Conservation (phyloP, 176 grass and related monocot species). For the Areca catechu region DNA sequence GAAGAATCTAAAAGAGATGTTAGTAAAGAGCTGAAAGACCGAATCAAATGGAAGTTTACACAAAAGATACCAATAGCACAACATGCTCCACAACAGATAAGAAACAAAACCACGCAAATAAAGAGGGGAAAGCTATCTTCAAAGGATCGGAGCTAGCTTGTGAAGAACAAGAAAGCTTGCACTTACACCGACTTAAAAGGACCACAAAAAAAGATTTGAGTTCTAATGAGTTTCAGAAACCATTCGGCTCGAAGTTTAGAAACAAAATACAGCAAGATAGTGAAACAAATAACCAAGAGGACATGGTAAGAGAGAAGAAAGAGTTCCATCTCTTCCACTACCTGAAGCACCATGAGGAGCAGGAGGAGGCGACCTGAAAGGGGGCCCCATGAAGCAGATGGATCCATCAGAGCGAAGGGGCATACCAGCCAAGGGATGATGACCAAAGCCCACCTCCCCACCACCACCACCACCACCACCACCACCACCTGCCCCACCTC, state of each 20-base stretch:
- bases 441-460: neutral
- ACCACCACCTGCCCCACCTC: neutral
- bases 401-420: slow-evolving; percentile 27
- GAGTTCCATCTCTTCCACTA: neutral
- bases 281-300: neutral
- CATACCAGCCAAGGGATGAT: slow-evolving; percentile 10
- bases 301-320: neutral
- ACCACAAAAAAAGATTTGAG: too few relatives aligned
- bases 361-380: slow-evolving; percentile 4
- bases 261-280: neutral
- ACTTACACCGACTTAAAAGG: too few relatives aligned
- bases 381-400: slow-evolving; percentile 16
- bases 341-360: slow-evolving; percentile 11
- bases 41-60: too few relatives aligned
- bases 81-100: too few relatives aligned
- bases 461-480: neutral
- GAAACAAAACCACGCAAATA: too few relatives aligned
- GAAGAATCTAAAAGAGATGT: too few relatives aligned
- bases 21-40: too few relatives aligned
- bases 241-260: neutral
- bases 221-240: too few relatives aligned
- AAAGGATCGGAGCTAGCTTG: too few relatives aligned
- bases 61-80: too few relatives aligned
- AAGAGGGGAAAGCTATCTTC: too few relatives aligned
- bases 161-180: too few relatives aligned